Base-by-base conservation (phyloP, 768 basidiomycete species). In the Gloeophyllum trabeum region DNA sequence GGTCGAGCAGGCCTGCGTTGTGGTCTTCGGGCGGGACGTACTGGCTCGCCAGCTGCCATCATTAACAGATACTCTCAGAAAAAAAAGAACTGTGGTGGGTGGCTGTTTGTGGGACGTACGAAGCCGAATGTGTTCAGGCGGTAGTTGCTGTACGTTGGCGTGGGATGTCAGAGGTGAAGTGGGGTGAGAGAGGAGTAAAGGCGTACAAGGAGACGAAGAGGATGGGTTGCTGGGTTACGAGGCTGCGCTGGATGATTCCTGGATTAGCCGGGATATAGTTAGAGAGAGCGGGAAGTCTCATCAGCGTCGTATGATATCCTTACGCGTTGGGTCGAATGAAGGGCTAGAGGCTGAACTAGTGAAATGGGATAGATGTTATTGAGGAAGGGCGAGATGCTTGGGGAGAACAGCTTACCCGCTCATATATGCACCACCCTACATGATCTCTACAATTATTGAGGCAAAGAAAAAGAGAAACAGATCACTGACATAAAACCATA, bases 81-180 rank as follows among this genome's bases (percentile, higher is more conserved):
- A n/a, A n/a, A n/a, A n/a, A n/a, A n/a, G n/a, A n/a, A n/a, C n/a
- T n/a, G n/a, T n/a, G n/a, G n/a, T n/a, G n/a, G n/a, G n/a, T n/a
- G n/a, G n/a, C n/a, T n/a, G n/a, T n/a, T n/a, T n/a, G n/a, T n/a
- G n/a, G n/a, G n/a, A 57, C 65, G 47, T 35, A 74, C 72, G 43
- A 76, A 78, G 39, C 75, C 75, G 46, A 75, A 76, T 0, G 71
- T 70, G 49, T 75, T 76, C 34, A 76, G 43, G 3, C 75, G 72
- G 43, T 76, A 76, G 51, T 78, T 76, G 6, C 72, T 76, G 19
- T 22, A 39, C 20, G 12, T 14, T 42, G 35, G 35, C 19, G 16
- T 19, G 30, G 14, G 35, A 18, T 16, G 43, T 43, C 36, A 43
- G 16, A 10, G 14, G 3, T 7, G 22, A 5, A 21, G 22, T 23